Evolutionary conservation across 805 yeast species (phyloP).

Genomic region (Cephaloascus fragrans): DNA sequence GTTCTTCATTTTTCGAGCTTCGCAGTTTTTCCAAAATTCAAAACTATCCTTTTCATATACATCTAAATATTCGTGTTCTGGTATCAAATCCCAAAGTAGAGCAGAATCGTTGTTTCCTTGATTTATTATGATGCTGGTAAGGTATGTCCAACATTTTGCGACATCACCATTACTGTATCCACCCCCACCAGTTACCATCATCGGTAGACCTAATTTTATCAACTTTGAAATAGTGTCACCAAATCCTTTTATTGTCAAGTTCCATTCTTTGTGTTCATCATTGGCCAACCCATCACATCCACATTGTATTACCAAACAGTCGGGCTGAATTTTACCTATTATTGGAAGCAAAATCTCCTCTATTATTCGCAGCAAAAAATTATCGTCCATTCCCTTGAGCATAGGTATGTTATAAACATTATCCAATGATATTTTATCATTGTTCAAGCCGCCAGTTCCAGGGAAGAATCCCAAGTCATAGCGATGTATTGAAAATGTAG

Average conservation of each 20-base stretch:
- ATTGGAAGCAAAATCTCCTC: constrained; percentile 34
- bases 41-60: constrained; percentile 32
- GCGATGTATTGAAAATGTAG: constrained; percentile 56
- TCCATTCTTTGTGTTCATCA: constrained; percentile 63
- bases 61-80: constrained; percentile 39
- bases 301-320: constrained; percentile 51
- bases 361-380: constrained; percentile 23
- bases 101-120: constrained; percentile 7
- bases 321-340: constrained; percentile 28
- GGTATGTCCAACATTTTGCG: constrained; percentile 50
- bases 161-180: constrained; percentile 59
- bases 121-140: constrained; percentile 18
- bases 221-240: constrained; percentile 18
- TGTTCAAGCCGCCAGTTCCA: constrained; percentile 49
- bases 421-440: no score
- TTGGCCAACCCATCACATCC: constrained; percentile 71
- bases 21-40: constrained; percentile 35
- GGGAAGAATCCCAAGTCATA: constrained; percentile 64
- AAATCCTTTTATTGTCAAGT: constrained; percentile 44
- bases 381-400: constrained; percentile 45
- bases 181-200: constrained; percentile 63
- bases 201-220: constrained; percentile 18
- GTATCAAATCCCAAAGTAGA: constrained; percentile 34
- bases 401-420: constrained; percentile 61
- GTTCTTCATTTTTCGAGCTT: constrained; percentile 17